phyloP scores from a whole-genome alignment of 2,329 filamentous ascomycete species.

The Pseudofabraea citricarpa region DNA sequence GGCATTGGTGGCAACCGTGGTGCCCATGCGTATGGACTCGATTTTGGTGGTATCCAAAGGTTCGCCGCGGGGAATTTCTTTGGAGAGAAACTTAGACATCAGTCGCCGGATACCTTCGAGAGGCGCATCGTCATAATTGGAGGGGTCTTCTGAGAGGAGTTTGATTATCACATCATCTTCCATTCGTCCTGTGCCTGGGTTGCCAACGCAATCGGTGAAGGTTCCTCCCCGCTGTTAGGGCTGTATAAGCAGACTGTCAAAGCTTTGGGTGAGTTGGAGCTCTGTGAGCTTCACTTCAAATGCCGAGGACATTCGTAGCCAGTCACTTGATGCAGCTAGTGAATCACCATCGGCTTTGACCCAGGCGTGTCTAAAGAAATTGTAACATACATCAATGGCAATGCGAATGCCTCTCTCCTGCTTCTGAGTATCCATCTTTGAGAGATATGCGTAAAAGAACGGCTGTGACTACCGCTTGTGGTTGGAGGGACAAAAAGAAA shows the following conservation, averaged over 20 bases:
- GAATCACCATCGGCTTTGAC: too few species aligned
- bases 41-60: slow-evolving; percentile 77
- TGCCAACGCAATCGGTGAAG: slow-evolving; percentile 89
- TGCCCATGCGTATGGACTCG: slow-evolving; percentile 92
- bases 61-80: slow-evolving; percentile 74
- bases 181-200: slow-evolving; percentile 63
- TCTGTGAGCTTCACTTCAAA: slow-evolving; percentile 7
- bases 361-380: too few species aligned
- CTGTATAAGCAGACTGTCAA: background rate
- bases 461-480: too few species aligned
- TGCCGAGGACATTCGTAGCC: slow-evolving; percentile 4
- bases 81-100: slow-evolving; percentile 69
- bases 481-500: too few species aligned
- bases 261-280: slow-evolving; percentile 1
- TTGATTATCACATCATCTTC: slow-evolving; percentile 80
- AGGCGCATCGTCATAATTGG: slow-evolving; percentile 87
- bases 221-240: slow-evolving; percentile 67
- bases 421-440: slow-evolving; percentile 14
- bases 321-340: too few species aligned
- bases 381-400: slow-evolving; percentile 46
- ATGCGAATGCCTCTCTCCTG: slow-evolving; percentile 59
- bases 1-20: slow-evolving; percentile 90
- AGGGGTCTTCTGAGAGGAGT: slow-evolving; percentile 82
- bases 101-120: slow-evolving; percentile 87
- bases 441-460: too few species aligned